These are phyloP conservation scores for Talaromyces sp. DNA, from an alignment of 2,329 filamentous ascomycete genomes.

Conservation along the genomic window DNA sequence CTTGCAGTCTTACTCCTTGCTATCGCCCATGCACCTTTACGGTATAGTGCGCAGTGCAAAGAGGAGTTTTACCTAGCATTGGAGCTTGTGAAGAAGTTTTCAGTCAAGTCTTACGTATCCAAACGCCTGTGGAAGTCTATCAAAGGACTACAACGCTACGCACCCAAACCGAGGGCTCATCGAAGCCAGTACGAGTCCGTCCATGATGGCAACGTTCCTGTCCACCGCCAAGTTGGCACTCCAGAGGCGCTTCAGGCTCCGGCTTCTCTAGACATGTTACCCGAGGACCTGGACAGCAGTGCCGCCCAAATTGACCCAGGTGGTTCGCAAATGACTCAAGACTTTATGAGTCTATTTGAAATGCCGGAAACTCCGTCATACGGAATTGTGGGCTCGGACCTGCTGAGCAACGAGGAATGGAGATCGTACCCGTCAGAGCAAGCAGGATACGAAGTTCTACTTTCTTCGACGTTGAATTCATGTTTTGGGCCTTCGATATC, in stretches of 20 bases:
- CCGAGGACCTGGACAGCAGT: neutral
- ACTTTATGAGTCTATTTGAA: neutral
- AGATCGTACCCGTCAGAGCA: neutral
- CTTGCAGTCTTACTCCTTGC: constrained; percentile 60
- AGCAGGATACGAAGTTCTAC: neutral
- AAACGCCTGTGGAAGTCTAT: constrained; percentile 61
- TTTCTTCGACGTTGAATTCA: neutral
- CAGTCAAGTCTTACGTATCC: constrained; percentile 56
- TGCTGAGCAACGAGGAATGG: neutral
- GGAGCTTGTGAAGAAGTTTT: constrained; percentile 59
- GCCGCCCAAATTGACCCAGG: neutral
- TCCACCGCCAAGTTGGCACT: neutral
- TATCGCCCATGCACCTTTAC: constrained; percentile 57
- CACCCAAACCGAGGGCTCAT: neutral
- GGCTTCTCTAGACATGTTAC: neutral
- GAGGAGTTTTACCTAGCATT: constrained; percentile 64
- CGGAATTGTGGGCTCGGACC: neutral
- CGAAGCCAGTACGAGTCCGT: neutral
- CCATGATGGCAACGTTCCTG: neutral
- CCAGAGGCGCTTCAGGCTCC: neutral
- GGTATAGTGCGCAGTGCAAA: constrained; percentile 54
- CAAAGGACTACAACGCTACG: constrained; percentile 51
- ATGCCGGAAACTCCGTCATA: neutral
- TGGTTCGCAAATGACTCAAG: neutral
- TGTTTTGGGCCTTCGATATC: neutral